Evolutionary conservation across 163 green algal species (phyloP).

Genomic region (Chlamydomonas reinhardtii): DNA sequence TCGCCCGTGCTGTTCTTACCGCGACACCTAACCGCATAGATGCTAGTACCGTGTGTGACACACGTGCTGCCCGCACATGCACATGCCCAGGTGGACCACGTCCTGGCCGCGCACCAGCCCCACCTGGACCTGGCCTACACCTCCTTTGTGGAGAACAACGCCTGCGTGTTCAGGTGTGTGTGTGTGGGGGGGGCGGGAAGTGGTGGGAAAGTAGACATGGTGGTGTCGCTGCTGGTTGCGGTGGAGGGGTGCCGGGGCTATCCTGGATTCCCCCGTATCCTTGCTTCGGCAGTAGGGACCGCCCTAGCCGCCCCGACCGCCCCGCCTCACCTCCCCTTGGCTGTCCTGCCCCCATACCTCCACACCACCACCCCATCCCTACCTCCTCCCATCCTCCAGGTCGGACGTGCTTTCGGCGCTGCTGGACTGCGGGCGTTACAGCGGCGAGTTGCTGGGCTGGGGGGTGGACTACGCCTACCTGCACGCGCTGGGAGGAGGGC

Average conservation of each 20-base stretch:
- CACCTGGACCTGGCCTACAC: conserved; percentile 15
- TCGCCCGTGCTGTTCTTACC: too few species aligned
- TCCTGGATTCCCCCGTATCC: too few species aligned
- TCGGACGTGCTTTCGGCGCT: conserved; percentile 8
- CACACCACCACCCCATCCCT: background rate
- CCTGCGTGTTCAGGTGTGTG: conserved; percentile 29
- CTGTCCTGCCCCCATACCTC: too few species aligned
- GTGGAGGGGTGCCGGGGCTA: too few species aligned
- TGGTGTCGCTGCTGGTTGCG: background rate
- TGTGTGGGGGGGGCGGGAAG: background rate
- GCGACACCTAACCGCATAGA: too few species aligned
- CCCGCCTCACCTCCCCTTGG: too few species aligned
- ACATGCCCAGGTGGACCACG: conserved; percentile 5
- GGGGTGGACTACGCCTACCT: conserved; percentile 37
- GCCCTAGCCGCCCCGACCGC: too few species aligned
- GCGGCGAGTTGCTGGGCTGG: conserved; percentile 34
- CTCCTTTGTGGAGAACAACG: conserved; percentile 38
- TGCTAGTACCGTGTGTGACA: too few species aligned
- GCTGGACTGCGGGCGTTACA: conserved; percentile 12
- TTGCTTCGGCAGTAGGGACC: too few species aligned
- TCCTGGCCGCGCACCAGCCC: background rate
- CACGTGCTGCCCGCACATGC: too few species aligned
- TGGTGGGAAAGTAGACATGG: background rate
- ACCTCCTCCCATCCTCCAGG: background rate
- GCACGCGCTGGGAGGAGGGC: background rate